Conservation (phyloP, 2,329 filamentous ascomycete species). For the Xylariaceae sp. region DNA sequence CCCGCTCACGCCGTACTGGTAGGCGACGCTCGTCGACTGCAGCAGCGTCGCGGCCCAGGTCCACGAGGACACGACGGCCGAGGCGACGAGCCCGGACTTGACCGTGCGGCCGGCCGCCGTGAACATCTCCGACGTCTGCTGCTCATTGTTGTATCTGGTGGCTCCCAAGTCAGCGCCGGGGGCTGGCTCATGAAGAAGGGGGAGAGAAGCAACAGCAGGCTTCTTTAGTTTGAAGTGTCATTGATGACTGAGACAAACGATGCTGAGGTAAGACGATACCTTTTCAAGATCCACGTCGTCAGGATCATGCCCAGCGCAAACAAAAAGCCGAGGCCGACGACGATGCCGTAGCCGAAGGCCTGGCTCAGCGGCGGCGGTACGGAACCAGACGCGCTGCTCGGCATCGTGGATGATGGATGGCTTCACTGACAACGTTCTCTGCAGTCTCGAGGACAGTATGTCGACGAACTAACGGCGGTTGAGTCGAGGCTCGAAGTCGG, state of each 20-base stretch:
- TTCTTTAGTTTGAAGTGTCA: too few relatives aligned
- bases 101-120: slow-evolving; percentile 77
- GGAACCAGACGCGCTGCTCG: slow-evolving; percentile 5
- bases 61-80: slow-evolving; percentile 82
- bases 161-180: too few relatives aligned
- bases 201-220: too few relatives aligned
- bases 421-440: not conserved
- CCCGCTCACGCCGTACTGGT: slow-evolving; percentile 63
- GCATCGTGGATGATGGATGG: not conserved
- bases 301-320: slow-evolving; percentile 68
- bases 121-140: slow-evolving; percentile 88
- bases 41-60: slow-evolving; percentile 80
- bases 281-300: slow-evolving; percentile 60
- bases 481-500: too few relatives aligned
- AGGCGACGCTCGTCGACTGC: slow-evolving; percentile 69
- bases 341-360: slow-evolving; percentile 67
- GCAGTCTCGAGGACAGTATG: too few relatives aligned
- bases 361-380: slow-evolving; percentile 35
- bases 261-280: too few relatives aligned
- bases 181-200: too few relatives aligned
- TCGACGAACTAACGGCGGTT: too few relatives aligned
- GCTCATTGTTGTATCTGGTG: slow-evolving; percentile 40
- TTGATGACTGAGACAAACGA: too few relatives aligned
- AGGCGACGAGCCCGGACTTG: slow-evolving; percentile 77
- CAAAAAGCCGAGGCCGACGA: slow-evolving; percentile 62